phyloP scores from a whole-genome alignment of 257 asterid species.

The Coffea canephora region DNA sequence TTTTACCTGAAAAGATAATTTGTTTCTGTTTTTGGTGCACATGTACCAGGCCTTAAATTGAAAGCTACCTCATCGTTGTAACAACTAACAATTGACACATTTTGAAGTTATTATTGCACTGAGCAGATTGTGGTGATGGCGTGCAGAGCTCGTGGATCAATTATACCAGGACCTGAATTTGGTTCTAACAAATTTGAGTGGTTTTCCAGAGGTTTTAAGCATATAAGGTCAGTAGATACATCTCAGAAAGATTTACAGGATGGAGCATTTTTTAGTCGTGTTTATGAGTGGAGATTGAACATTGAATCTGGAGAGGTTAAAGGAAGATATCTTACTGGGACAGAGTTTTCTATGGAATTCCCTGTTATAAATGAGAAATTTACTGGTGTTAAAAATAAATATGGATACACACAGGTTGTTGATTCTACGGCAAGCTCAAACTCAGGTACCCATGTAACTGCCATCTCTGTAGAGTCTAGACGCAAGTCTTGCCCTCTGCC shows the following conservation, averaged over 20 bases:
- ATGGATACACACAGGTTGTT: conserved; percentile 48
- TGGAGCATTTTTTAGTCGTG: conserved; percentile 27
- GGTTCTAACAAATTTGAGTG: conserved; percentile 46
- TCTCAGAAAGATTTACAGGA: conserved; percentile 15
- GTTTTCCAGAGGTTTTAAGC: conserved; percentile 43
- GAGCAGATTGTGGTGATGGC: conserved; percentile 48
- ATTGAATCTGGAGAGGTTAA: conserved; percentile 45
- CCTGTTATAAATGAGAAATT: conserved; percentile 51
- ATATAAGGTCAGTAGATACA: conserved; percentile 11
- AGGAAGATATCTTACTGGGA: conserved; percentile 47
- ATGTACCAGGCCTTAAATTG: conserved; percentile 1
- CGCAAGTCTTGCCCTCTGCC: neutral
- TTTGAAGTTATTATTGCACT: neutral
- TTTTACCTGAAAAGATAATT: neutral
- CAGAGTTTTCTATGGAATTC: conserved; percentile 48
- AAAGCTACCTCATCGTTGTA: too few relatives aligned
- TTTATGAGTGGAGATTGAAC: conserved; percentile 60
- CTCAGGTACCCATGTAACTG: conserved; percentile 34
- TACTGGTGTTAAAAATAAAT: conserved; percentile 34
- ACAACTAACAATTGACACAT: neutral
- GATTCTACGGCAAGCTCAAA: conserved; percentile 38
- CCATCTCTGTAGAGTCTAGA: neutral
- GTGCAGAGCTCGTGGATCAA: conserved; percentile 43
- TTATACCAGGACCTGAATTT: conserved; percentile 60
- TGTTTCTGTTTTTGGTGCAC: neutral